Conservation (phyloP, 75 land plant genomes). For the Selaginella tamariscina region DNA sequence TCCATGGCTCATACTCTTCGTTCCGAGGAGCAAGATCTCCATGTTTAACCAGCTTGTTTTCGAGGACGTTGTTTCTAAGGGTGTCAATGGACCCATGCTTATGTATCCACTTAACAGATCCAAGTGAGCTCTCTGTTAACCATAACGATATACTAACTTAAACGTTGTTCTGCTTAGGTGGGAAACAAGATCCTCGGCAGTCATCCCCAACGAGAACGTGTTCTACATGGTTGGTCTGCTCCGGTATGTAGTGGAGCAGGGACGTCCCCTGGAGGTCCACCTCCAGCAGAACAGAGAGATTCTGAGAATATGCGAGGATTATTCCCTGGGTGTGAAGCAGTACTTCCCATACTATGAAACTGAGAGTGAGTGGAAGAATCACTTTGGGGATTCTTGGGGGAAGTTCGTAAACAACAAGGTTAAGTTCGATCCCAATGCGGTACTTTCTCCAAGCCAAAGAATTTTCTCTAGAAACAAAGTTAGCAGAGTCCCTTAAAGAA, state of each 20-base stretch:
- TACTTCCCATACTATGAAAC: constrained; percentile 55
- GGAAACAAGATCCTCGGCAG: constrained; percentile 45
- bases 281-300: constrained; percentile 33
- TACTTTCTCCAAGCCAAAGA: constrained; percentile 63
- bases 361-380: constrained; percentile 46
- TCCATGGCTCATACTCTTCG: constrained; percentile 64
- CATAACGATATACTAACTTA: background rate
- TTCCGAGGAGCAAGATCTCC: constrained; percentile 37
- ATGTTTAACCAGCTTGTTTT: constrained; percentile 44
- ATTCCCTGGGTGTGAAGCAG: constrained; percentile 38
- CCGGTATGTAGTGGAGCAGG: constrained; percentile 32
- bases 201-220: constrained; percentile 53
- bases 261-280: constrained; percentile 26
- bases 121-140: constrained; percentile 33
- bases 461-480: constrained; percentile 30
- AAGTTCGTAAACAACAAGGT: constrained; percentile 29
- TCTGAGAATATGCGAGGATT: constrained; percentile 31
- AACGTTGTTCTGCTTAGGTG: constrained; percentile 33
- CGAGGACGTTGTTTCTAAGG: constrained; percentile 33
- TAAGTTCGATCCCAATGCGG: constrained; percentile 48
- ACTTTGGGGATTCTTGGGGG: constrained; percentile 48
- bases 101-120: constrained; percentile 40
- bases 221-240: constrained; percentile 65
- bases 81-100: constrained; percentile 59
- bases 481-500: too few relatives aligned